Conservation (phyloP, 129 eudicot genomes). For the Pulicaria dysenterica region DNA sequence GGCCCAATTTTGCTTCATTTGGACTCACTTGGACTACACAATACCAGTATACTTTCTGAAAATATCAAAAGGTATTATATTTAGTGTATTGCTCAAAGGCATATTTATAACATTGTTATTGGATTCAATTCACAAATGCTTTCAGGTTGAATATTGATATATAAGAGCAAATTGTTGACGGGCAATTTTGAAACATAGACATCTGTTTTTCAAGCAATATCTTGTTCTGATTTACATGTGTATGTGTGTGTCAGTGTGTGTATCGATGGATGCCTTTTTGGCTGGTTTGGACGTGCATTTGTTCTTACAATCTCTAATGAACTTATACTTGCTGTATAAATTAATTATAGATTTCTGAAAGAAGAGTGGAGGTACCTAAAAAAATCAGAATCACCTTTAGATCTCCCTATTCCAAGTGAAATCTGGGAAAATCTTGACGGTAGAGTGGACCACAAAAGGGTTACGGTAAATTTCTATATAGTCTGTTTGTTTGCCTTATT, state of each 20-base stretch:
- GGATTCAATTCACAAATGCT: slow-evolving; percentile 13
- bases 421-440: slow-evolving; percentile 58
- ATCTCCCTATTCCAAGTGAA: slow-evolving; percentile 47
- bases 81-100: not conserved
- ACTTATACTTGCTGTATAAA: slow-evolving; percentile 8
- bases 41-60: slow-evolving; percentile 50
- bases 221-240: not conserved
- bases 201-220: slow-evolving; percentile 4
- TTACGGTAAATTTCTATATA: slow-evolving; percentile 51
- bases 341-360: slow-evolving; percentile 56
- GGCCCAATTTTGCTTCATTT: slow-evolving; percentile 87
- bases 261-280: not conserved
- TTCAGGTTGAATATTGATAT: not conserved
- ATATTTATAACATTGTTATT: not conserved
- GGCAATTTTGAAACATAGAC: not conserved
- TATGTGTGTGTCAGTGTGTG: not conserved
- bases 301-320: not conserved
- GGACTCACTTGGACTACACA: slow-evolving; percentile 86
- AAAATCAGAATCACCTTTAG: slow-evolving; percentile 39
- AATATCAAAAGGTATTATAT: slow-evolving; percentile 63
- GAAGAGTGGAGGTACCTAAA: slow-evolving; percentile 76
- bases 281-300: not conserved
- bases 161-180: slow-evolving; percentile 1
- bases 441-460: slow-evolving; percentile 49
- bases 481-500: not conserved